These are phyloP conservation scores for Pseudogymnoascus sp. DNA, from an alignment of 2,329 filamentous ascomycete species.

Conservation along the genomic window DNA sequence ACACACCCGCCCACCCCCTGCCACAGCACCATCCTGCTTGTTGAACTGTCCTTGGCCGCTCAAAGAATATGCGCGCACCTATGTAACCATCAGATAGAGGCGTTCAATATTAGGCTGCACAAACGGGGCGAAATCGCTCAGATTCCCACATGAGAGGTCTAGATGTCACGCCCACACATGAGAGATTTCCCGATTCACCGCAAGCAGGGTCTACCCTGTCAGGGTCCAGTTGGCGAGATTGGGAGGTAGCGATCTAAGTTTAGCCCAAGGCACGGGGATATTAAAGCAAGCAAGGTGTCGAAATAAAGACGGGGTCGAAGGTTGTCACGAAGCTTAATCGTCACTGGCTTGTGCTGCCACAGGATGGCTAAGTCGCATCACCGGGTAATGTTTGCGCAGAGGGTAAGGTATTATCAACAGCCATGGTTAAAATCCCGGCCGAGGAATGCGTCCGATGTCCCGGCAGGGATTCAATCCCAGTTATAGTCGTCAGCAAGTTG, in stretches of 20 bases:
- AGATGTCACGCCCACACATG: background rate
- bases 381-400: background rate
- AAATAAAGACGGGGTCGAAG: conserved; percentile 1
- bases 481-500: background rate
- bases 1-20: background rate
- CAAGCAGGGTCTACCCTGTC: background rate
- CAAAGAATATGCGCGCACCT: background rate
- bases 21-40: background rate
- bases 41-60: background rate
- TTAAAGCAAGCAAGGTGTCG: background rate
- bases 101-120: background rate
- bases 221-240: background rate
- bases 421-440: background rate
- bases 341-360: background rate
- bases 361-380: background rate
- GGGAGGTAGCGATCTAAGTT: background rate
- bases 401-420: background rate
- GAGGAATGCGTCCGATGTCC: background rate
- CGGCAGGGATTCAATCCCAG: background rate
- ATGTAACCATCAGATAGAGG: background rate
- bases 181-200: background rate
- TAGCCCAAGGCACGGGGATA: conserved; percentile 2
- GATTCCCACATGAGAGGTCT: background rate
- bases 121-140: background rate
- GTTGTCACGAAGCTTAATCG: conserved; percentile 5